phyloP scores from a whole-genome alignment of 768 basidiomycete species.

The Kwoniella dendrophila region DNA sequence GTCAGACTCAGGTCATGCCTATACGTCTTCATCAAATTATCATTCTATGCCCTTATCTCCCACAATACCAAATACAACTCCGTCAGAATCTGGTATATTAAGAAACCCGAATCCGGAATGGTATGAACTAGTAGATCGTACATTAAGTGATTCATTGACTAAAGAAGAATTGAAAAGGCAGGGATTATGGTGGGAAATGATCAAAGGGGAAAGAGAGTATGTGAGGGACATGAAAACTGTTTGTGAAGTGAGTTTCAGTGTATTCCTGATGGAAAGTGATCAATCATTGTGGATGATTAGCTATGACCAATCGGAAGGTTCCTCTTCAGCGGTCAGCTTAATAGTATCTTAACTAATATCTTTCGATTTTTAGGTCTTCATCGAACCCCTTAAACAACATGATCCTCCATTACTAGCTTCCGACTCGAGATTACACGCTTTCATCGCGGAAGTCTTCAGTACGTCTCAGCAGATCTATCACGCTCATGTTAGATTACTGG shows the following conservation, averaged over 20 bases:
- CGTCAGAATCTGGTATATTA: conserved; percentile 16
- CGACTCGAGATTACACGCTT: conserved; percentile 35
- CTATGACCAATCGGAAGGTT: not conserved
- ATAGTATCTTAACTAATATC: no score
- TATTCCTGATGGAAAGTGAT: not conserved
- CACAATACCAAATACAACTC: conserved; percentile 10
- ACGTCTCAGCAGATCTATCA: conserved; percentile 34
- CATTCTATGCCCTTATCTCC: not conserved
- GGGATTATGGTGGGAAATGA: conserved; percentile 50
- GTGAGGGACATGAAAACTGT: conserved; percentile 44
- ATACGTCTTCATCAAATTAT: conserved; percentile 2
- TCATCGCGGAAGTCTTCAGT: conserved; percentile 49
- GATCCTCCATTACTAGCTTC: conserved; percentile 40
- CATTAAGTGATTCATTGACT: conserved; percentile 30
- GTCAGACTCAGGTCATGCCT: conserved; percentile 18
- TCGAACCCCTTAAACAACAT: conserved; percentile 33
- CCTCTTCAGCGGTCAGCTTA: not conserved
- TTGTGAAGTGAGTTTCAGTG: conserved; percentile 35
- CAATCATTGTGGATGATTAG: not conserved
- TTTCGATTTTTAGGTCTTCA: conserved; percentile 40
- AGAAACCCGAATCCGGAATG: conserved; percentile 40
- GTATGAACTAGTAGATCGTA: conserved; percentile 46
- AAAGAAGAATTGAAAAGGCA: conserved; percentile 43
- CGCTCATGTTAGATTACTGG: conserved; percentile 35
- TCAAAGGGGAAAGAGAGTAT: conserved; percentile 50